These are phyloP conservation scores for Mycena amicta DNA, from an alignment of 768 basidiomycete species.

Conservation along the genomic window DNA sequence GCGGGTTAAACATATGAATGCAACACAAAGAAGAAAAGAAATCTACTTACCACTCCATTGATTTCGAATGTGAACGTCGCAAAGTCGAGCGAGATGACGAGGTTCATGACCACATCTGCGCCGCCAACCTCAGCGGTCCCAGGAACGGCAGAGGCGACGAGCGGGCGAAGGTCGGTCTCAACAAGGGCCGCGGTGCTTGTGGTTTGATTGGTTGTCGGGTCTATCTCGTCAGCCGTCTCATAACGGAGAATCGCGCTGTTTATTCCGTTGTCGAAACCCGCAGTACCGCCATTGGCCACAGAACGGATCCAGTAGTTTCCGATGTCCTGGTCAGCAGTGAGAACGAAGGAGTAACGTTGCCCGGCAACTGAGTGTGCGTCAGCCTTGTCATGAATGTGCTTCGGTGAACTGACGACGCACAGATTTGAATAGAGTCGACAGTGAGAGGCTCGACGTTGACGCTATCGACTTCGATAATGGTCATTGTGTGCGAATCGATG, in stretches of 20 bases:
- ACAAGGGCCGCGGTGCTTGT: conserved; percentile 25
- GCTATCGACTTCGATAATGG: conserved; percentile 47
- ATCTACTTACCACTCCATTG: background rate
- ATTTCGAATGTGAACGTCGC: background rate
- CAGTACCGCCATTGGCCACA: background rate
- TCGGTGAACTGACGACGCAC: background rate
- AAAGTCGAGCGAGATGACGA: too few species aligned
- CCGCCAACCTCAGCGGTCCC: conserved; percentile 37
- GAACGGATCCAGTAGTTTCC: conserved; percentile 45
- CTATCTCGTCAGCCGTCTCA: conserved; percentile 28
- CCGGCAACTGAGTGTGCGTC: conserved; percentile 13
- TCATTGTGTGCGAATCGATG: conserved; percentile 40
- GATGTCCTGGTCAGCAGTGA: conserved; percentile 40
- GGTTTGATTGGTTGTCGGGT: conserved; percentile 31
- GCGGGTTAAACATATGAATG: background rate
- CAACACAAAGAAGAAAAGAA: background rate
- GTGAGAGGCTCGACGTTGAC: conserved; percentile 26
- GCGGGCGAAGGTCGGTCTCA: conserved; percentile 32
- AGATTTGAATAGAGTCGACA: conserved; percentile 46
- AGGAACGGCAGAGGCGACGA: conserved; percentile 27
- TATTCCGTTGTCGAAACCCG: conserved; percentile 32
- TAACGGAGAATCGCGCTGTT: conserved; percentile 50
- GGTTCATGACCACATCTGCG: conserved; percentile 38
- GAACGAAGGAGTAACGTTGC: conserved; percentile 38
- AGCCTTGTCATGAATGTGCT: conserved; percentile 6